Conservation (phyloP, 805 yeast species). For the Spathaspora boniae region DNA sequence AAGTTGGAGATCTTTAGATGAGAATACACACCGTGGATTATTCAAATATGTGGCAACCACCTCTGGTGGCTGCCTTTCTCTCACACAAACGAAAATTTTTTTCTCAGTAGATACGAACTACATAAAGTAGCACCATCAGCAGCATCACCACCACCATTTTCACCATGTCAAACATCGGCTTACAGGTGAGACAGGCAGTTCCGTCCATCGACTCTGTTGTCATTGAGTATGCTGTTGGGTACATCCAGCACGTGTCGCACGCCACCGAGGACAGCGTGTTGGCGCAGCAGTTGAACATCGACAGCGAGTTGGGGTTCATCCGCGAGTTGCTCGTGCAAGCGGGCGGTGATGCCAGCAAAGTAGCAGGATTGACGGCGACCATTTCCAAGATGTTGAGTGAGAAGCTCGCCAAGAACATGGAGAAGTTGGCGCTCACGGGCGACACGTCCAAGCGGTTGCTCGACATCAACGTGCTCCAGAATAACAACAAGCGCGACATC, state of each 20-base stretch:
- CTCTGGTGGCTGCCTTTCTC: conserved; percentile 1
- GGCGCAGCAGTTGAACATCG: conserved; percentile 66
- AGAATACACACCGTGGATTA: not conserved
- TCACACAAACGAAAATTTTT: not conserved
- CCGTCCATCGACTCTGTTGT: conserved; percentile 85
- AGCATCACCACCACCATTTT: not conserved
- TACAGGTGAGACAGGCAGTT: conserved; percentile 79
- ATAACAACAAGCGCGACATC: conserved; percentile 64
- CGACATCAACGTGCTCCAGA: conserved; percentile 65
- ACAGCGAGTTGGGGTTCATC: conserved; percentile 66
- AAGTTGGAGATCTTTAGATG: not conserved
- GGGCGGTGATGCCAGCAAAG: conserved; percentile 67
- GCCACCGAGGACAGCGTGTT: conserved; percentile 80
- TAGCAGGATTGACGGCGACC: conserved; percentile 44
- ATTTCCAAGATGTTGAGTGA: conserved; percentile 47
- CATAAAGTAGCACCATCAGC: not conserved
- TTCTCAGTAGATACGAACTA: not conserved
- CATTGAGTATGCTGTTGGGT: conserved; percentile 87
- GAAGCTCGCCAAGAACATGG: conserved; percentile 62
- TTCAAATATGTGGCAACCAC: not conserved
- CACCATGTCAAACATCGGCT: conserved; percentile 39
- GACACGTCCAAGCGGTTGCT: conserved; percentile 85
- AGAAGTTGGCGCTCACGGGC: conserved; percentile 74
- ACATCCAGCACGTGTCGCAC: conserved; percentile 74
- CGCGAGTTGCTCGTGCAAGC: conserved; percentile 68